Base-by-base conservation (phyloP, 1,139 yeast species). In the Debaryomycetaceae sp. region DNA sequence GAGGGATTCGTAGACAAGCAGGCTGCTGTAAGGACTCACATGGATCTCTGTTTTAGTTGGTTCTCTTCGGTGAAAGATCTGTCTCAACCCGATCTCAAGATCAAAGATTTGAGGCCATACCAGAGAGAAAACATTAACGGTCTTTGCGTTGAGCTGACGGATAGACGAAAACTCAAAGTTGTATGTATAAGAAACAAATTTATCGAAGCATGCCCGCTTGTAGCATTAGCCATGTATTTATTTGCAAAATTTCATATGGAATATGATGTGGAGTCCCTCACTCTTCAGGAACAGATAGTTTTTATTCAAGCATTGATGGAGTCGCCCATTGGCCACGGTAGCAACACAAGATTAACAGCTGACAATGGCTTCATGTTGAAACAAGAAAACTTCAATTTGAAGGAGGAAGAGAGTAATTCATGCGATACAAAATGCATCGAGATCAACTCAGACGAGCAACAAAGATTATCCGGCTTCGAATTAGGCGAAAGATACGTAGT, bases 161-260 rank as follows among this genome's bases (percentile, higher is more conserved):
- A 27, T 11, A 27, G 11, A 8, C 31, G 8, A 11, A 27, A 33
- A 45, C 56, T 49, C 6, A 62, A 46, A 43, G 54, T 53, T 41
- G 68, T 64, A 1, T 59, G 66, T 37, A 49, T 66, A 23, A 54
- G 72, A 40, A 59, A 62, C 41, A 57, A 51, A 43, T 51, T 56
- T 45, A 56, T 66, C 27, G 68, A 66, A 49, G 52, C 56, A 39
- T 68, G 74, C 49, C 65, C 68, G 8, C 68, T 62, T 43, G 52
- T 63, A 9, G 60, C 68, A 1, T 45, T 68, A 5, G 57, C 68
- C 1, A 54, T 62, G 11, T 68, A 67, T 44, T 54, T 68, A 24
- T 68, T 67, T 41, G 50, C 57, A 36, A 41, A 71, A 34, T 62
- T 65, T 41, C 72, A 68, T 44, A 52, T 66, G 8, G 31, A 27